These are phyloP conservation scores for Andrographis paniculata DNA, from an alignment of 305 asterid genomes.

Conservation along the genomic window DNA sequence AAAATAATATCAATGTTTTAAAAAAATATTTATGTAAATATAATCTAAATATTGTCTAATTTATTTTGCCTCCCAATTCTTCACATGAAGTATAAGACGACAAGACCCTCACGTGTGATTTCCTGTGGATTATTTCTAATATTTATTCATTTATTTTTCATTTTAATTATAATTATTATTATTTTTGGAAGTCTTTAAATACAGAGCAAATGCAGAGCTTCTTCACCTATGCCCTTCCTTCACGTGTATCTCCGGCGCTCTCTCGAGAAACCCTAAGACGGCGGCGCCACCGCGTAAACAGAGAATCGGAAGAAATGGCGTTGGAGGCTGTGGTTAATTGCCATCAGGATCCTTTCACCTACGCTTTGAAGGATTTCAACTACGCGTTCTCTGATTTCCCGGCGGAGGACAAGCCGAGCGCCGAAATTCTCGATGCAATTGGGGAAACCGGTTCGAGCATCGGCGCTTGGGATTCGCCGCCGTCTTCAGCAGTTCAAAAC, in stretches of 20 bases:
- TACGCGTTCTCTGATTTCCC: constrained; percentile 3
- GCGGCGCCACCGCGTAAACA: too few species aligned
- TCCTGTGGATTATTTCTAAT: background rate
- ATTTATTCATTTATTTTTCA: too few species aligned
- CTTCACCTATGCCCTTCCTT: too few species aligned
- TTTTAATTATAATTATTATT: too few species aligned
- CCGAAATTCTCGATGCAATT: constrained; percentile 5
- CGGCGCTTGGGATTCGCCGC: constrained; percentile 25
- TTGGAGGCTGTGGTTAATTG: constrained; percentile 39
- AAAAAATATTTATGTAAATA: too few species aligned
- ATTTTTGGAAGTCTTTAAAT: background rate
- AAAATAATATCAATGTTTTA: too few species aligned
- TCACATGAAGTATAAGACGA: background rate
- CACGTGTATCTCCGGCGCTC: too few species aligned
- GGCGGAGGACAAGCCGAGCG: constrained; percentile 14
- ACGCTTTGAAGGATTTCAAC: constrained; percentile 25
- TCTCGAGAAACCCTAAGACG: too few species aligned
- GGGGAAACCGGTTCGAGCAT: constrained; percentile 15
- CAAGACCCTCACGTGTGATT: background rate
- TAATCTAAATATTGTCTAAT: too few species aligned
- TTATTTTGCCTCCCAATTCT: background rate
- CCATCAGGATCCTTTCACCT: constrained; percentile 42
- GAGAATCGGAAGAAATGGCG: too few species aligned
- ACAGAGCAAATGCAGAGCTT: background rate
- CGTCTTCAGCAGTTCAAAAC: constrained; percentile 22